Evolutionary conservation across 2,329 filamentous ascomycete species (phyloP).

Genomic region (Xenosphaeropsis pyriputrescens): DNA sequence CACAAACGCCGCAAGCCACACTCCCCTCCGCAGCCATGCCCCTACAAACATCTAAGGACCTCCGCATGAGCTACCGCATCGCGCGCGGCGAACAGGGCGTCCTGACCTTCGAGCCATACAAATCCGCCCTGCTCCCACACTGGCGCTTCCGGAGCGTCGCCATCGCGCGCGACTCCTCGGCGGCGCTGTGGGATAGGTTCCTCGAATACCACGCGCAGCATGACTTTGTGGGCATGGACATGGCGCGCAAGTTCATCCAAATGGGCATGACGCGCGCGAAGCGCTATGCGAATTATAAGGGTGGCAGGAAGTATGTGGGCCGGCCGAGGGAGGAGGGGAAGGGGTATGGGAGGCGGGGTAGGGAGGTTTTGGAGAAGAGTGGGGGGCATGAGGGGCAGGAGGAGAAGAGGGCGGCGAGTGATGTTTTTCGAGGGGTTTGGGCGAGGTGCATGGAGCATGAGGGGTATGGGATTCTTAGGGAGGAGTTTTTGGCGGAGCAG

Average conservation of each 20-base stretch:
- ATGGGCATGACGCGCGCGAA: conserved; percentile 51
- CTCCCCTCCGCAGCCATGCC: too few species aligned
- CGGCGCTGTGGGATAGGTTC: conserved; percentile 33
- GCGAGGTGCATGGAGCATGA: conserved; percentile 26
- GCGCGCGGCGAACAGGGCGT: conserved; percentile 45
- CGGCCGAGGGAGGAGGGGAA: conserved; percentile 14
- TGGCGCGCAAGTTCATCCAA: conserved; percentile 48
- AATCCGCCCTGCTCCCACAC: conserved; percentile 38
- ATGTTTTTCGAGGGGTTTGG: conserved; percentile 33
- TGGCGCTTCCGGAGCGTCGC: conserved; percentile 42
- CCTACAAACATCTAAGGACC: conserved; percentile 9
- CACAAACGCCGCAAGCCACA: too few species aligned
- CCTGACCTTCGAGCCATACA: conserved; percentile 48
- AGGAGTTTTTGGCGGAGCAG: conserved; percentile 29
- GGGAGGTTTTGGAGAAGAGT: conserved; percentile 27
- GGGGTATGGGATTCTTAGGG: conserved; percentile 28
- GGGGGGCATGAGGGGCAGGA: conserved; percentile 25
- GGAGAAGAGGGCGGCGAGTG: conserved; percentile 33
- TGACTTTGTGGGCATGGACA: conserved; percentile 51
- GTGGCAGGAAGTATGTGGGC: conserved; percentile 35
- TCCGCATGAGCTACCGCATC: conserved; percentile 37
- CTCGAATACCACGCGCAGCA: conserved; percentile 29
- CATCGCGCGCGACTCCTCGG: conserved; percentile 34
- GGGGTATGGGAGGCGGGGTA: not conserved
- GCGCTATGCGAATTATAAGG: conserved; percentile 39